Evolutionary conservation across 2,329 filamentous ascomycete species (phyloP).

Genomic region (Penicillium expansum): DNA sequence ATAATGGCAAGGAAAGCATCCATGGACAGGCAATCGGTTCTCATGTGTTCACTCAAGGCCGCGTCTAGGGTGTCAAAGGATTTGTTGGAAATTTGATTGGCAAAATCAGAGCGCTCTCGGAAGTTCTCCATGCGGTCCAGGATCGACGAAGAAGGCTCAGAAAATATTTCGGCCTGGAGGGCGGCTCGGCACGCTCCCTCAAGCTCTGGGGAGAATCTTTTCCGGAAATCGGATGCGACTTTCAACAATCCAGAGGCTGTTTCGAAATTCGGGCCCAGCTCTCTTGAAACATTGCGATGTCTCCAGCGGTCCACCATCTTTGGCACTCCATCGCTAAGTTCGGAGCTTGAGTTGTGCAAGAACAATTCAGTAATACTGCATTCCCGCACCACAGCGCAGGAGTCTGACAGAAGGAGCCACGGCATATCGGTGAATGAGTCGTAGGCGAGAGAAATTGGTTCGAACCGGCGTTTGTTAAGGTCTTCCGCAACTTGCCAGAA

Average conservation of each 20-base stretch:
- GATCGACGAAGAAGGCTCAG: slow-evolving; percentile 67
- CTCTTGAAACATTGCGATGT: slow-evolving; percentile 42
- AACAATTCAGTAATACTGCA: slow-evolving; percentile 77
- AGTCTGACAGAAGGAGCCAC: slow-evolving; percentile 82
- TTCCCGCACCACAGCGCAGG: slow-evolving; percentile 72
- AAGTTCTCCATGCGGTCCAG: slow-evolving; percentile 74
- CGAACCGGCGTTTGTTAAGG: slow-evolving; percentile 79
- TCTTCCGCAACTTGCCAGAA: slow-evolving; percentile 85
- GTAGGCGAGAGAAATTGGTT: slow-evolving; percentile 73
- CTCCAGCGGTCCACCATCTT: slow-evolving; percentile 44
- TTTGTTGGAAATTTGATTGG: slow-evolving; percentile 76
- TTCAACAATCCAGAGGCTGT: slow-evolving; percentile 63
- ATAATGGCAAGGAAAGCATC: slow-evolving; percentile 54
- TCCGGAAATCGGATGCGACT: slow-evolving; percentile 68
- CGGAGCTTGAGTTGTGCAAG: slow-evolving; percentile 61
- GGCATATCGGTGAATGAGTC: slow-evolving; percentile 69
- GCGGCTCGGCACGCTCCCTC: slow-evolving; percentile 65
- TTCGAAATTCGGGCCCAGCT: slow-evolving; percentile 54
- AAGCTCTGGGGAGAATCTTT: slow-evolving; percentile 67
- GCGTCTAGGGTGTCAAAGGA: slow-evolving; percentile 69
- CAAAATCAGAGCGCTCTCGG: slow-evolving; percentile 75
- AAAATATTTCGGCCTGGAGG: slow-evolving; percentile 69
- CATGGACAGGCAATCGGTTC: slow-evolving; percentile 49
- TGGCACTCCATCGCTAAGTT: slow-evolving; percentile 37
- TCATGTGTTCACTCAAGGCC: slow-evolving; percentile 63